A percentile compares a stretch with the other conserved stretches of the same genome.
Conservation (phyloP, 176 grass and related monocot species). For the Eremochloa ophiuroides region DNA sequence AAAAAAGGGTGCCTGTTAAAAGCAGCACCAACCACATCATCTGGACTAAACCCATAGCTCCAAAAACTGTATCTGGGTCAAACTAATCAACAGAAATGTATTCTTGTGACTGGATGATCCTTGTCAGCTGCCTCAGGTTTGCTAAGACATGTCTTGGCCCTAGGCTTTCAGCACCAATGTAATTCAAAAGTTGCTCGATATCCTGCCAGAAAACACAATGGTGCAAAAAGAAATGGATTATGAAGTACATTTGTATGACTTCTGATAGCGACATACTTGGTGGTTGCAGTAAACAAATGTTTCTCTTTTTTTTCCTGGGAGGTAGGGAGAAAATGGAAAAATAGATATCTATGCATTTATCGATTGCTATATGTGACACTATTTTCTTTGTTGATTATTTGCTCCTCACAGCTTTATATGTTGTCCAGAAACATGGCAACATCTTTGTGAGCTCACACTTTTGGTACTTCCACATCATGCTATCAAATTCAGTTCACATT, state of each 20-base stretch:
- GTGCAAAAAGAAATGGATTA: neutral
- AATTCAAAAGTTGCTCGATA: slow-evolving; percentile 87
- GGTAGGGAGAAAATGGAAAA: no score
- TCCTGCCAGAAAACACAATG: slow-evolving; percentile 30
- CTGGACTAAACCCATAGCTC: slow-evolving; percentile 24
- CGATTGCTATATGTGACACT: neutral
- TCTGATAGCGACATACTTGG: neutral
- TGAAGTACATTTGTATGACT: neutral
- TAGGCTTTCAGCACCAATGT: slow-evolving; percentile 76
- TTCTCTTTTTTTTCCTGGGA: neutral
- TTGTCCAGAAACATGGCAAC: neutral
- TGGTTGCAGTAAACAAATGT: neutral
- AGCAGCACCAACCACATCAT: no score
- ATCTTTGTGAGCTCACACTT: neutral
- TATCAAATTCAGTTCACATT: neutral
- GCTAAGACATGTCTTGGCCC: slow-evolving; percentile 87
- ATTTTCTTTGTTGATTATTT: neutral
- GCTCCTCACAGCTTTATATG: neutral
- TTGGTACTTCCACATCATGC: neutral
- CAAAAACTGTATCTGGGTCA: slow-evolving; percentile 11
- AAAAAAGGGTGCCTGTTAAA: slow-evolving; percentile 22
- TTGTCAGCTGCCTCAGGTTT: slow-evolving; percentile 87
- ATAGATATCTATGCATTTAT: neutral
- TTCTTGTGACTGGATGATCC: slow-evolving; percentile 60
- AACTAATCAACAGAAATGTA: slow-evolving; percentile 40